phyloP scores from a whole-genome alignment of 2,329 filamentous ascomycete genomes.

The Pseudogymnoascus sp. region DNA sequence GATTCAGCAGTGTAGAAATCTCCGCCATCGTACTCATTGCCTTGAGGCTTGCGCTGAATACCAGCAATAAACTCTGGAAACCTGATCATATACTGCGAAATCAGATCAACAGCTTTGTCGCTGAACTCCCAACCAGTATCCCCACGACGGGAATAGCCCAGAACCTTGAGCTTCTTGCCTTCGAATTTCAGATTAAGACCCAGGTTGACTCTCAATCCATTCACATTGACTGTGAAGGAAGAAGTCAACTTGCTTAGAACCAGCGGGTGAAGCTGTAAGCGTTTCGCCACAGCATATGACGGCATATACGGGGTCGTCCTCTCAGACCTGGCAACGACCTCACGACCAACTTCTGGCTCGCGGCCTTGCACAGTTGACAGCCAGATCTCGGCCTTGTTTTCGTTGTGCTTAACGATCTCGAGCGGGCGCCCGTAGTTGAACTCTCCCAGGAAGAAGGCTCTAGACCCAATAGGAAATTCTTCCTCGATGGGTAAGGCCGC shows the following conservation, averaged over 20 bases:
- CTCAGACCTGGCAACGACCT: constrained; percentile 66
- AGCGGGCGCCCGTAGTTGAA: constrained; percentile 86
- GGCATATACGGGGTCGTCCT: constrained; percentile 69
- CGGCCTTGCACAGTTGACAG: constrained; percentile 65
- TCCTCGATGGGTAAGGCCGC: constrained; percentile 81
- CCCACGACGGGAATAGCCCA: constrained; percentile 87
- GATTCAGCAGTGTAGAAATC: constrained; percentile 74
- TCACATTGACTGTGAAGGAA: constrained; percentile 78
- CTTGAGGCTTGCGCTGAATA: constrained; percentile 77
- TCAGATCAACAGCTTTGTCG: constrained; percentile 68
- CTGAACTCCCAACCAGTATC: constrained; percentile 94
- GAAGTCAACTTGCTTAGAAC: constrained; percentile 94
- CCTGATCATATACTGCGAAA: constrained; percentile 82
- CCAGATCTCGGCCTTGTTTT: constrained; percentile 70
- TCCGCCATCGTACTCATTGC: constrained; percentile 74
- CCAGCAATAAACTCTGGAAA: constrained; percentile 95
- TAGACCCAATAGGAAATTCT: constrained; percentile 77
- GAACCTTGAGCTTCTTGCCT: constrained; percentile 86
- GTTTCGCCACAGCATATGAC: constrained; percentile 80
- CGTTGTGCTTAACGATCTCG: constrained; percentile 68
- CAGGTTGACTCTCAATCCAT: constrained; percentile 77
- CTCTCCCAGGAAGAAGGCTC: constrained; percentile 89
- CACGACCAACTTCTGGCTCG: constrained; percentile 74
- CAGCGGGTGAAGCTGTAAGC: constrained; percentile 74
- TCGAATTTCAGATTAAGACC: constrained; percentile 97